Conservation (phyloP, 2,329 filamentous ascomycete species). For the Cadophora sp. region DNA sequence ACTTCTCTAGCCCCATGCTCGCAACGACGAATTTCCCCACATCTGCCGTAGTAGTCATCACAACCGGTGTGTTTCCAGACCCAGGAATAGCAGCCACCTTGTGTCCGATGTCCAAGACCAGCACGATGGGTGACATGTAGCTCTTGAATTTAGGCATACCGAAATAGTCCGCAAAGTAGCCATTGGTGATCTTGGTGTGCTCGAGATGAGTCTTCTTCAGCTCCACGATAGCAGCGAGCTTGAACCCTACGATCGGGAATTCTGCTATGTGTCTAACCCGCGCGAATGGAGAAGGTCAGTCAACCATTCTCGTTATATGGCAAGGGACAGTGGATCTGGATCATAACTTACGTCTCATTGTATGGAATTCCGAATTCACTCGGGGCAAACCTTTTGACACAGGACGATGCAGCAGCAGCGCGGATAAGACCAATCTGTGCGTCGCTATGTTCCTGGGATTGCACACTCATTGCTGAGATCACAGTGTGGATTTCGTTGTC, state of each 20-base stretch:
- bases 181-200: constrained; percentile 37
- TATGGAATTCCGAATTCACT: too few relatives aligned
- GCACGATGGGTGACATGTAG: constrained; percentile 33
- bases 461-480: constrained; percentile 48
- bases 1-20: constrained; percentile 32
- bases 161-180: constrained; percentile 37
- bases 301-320: background rate
- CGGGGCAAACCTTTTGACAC: too few relatives aligned
- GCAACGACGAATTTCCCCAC: constrained; percentile 39
- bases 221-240: background rate
- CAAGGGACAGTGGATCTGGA: too few relatives aligned
- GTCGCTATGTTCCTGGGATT: constrained; percentile 25
- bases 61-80: background rate
- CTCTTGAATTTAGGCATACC: constrained; percentile 32
- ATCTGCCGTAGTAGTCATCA: background rate
- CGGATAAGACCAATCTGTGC: too few relatives aligned
- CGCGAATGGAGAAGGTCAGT: background rate
- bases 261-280: background rate
- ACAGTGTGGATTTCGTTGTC: constrained; percentile 41
- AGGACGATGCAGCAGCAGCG: too few relatives aligned
- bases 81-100: constrained; percentile 25
- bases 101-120: constrained; percentile 36
- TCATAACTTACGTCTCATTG: too few relatives aligned
- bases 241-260: background rate
- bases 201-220: constrained; percentile 31